Percentiles rank a stretch among this genome's conserved stretches.
These are phyloP conservation scores for Globisporangium splendens DNA, from an alignment of 352 stramenopile genomes.

Conservation along the genomic window DNA sequence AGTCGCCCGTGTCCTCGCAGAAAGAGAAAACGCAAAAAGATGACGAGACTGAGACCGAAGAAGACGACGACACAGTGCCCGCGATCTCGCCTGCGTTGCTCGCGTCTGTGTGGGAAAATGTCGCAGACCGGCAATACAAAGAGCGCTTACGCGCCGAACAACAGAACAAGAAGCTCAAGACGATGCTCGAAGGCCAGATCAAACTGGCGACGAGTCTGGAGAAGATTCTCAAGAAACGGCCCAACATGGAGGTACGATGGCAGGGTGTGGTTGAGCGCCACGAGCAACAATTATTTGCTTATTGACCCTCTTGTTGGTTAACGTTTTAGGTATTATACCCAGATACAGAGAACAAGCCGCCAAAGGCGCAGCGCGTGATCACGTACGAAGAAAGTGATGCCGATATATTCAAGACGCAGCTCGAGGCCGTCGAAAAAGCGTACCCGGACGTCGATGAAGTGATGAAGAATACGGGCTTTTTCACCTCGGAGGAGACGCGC, in stretches of 20 bases:
- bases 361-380: constrained; percentile 5
- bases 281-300: no score
- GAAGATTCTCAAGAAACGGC: constrained; percentile 19
- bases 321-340: constrained; percentile 7
- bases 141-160: constrained; percentile 20
- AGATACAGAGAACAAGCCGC: constrained; percentile 4
- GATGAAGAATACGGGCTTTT: background rate
- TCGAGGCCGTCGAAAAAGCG: constrained; percentile 1
- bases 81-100: constrained; percentile 19
- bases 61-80: constrained; percentile 5
- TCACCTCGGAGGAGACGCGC: background rate
- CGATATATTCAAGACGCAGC: constrained; percentile 11
- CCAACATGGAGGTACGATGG: constrained; percentile 9
- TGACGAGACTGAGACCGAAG: constrained; percentile 1
- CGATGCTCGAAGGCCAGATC: constrained; percentile 26
- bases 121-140: constrained; percentile 21
- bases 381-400: constrained; percentile 7
- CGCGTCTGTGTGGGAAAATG: constrained; percentile 26
- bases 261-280: no score
- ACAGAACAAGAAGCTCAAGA: constrained; percentile 27
- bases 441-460: constrained; percentile 8
- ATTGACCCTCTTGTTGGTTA: background rate
- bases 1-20: background rate
- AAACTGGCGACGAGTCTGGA: constrained; percentile 22
- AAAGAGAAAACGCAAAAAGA: constrained; percentile 2